These are phyloP conservation scores for Lotus japonicus DNA, from an alignment of 306 rosid species.

Conservation along the genomic window DNA sequence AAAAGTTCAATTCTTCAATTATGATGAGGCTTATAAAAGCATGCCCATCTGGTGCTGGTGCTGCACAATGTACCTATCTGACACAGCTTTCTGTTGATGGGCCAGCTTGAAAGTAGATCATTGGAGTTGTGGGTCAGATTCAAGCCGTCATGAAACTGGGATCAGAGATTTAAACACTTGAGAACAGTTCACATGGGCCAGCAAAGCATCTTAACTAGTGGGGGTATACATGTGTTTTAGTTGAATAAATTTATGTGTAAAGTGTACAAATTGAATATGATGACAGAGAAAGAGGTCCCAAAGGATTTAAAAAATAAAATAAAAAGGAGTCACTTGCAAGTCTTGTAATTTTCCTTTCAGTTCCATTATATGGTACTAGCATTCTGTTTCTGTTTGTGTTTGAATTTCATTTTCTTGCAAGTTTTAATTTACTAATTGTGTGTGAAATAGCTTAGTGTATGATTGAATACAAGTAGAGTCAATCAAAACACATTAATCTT, in stretches of 20 bases:
- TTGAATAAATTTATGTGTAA: slow-evolving; percentile 4
- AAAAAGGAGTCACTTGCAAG: background rate
- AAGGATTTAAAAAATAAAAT: slow-evolving; percentile 5
- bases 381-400: background rate
- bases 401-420: slow-evolving; percentile 2
- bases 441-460: too few relatives aligned
- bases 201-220: slow-evolving; percentile 33
- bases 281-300: slow-evolving; percentile 22
- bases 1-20: background rate
- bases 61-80: slow-evolving; percentile 22
- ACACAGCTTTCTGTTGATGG: slow-evolving; percentile 29
- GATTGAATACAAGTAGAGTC: too few relatives aligned
- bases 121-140: slow-evolving; percentile 43
- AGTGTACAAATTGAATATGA: slow-evolving; percentile 30
- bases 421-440: background rate
- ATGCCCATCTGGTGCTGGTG: background rate
- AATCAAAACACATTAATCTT: too few relatives aligned
- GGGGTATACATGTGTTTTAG: slow-evolving; percentile 22
- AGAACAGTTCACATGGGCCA: slow-evolving; percentile 48
- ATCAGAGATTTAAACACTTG: slow-evolving; percentile 15
- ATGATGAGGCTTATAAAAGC: too few relatives aligned
- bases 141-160: slow-evolving; percentile 35
- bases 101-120: slow-evolving; percentile 40
- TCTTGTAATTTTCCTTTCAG: slow-evolving; percentile 22
- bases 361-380: background rate